Conservation (phyloP, 345 rosid species). For the Corchorus capsularis region DNA sequence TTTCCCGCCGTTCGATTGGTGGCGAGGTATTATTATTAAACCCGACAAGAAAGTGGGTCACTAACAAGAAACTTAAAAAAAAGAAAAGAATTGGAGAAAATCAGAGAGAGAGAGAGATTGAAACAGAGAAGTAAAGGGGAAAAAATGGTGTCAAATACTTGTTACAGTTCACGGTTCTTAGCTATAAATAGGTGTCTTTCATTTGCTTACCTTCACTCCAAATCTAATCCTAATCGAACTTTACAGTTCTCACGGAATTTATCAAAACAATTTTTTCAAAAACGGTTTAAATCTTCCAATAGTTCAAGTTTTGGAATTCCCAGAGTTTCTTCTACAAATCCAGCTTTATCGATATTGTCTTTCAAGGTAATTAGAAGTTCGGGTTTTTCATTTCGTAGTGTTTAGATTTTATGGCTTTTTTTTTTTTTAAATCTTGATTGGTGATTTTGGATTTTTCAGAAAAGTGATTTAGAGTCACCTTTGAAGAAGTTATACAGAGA, state of each 20-base stretch:
- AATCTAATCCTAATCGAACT: constrained; percentile 8
- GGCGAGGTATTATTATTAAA: not conserved
- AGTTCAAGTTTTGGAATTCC: constrained; percentile 44
- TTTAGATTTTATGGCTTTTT: not conserved
- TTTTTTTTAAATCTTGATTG: not conserved
- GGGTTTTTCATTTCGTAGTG: not conserved
- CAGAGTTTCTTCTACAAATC: constrained; percentile 42
- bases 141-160: constrained; percentile 46
- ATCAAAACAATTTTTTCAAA: constrained; percentile 21
- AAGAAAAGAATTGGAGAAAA: not conserved
- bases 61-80: not conserved
- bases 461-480: constrained; percentile 30
- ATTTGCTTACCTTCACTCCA: constrained; percentile 28
- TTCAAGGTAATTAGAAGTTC: constrained; percentile 44
- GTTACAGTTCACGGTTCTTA: constrained; percentile 30
- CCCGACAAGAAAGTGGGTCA: not conserved
- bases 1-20: constrained; percentile 1
- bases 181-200: constrained; percentile 54
- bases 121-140: not conserved
- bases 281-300: constrained; percentile 31
- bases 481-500: constrained; percentile 32
- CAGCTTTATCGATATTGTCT: constrained; percentile 32
- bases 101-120: not conserved
- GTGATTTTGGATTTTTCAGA: constrained; percentile 35
- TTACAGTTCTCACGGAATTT: constrained; percentile 9